Base-by-base conservation (phyloP, 2,329 filamentous ascomycete genomes). In the Fusarium incarnatum region DNA sequence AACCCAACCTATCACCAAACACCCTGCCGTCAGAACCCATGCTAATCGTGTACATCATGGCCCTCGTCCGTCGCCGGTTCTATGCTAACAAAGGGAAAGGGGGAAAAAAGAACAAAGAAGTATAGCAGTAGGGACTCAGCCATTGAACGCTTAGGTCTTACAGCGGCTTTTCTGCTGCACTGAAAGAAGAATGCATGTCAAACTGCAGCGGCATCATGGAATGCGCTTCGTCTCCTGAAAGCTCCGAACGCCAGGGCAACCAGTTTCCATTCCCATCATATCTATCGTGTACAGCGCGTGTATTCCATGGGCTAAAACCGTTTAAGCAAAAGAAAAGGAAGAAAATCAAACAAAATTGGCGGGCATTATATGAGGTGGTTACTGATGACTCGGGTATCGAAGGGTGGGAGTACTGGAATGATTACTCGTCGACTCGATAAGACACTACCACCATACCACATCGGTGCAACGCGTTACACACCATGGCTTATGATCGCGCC, bases 31-130 rank as follows among this genome's bases (percentile, higher is more conserved):
- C 34, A 40, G 34, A 72, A 67, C 58, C 57, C 66, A 72, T 72
- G 69, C 37, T 54, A 52, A 72, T 72, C 69, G 69, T 72, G 15
- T 72, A 67, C 48, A 50, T 70, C 65, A 72, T 72, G 69, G 69
- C 42, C n/a, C 50, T 64, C 52, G 25, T 67, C 42, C 42, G 50
- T 58, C 56, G 11, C 57, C 50, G 46, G n/a, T 56, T 71, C 54
- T 70, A 59, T 72, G 44, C 34, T 27, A 54, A 50, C 15, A 50
- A 46, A 48, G 30, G 42, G 27, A 13, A 30, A 37, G 6, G 6
- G 4, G 23, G 23, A 13, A 7, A 16, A 52, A 18, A 37, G 15
- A 34, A 37, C 13, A 46, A 16, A 42, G 30, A 58, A 44, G 20
- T 56, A n/a, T 28, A 37, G 8, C 22, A 27, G 15, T 22, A 32